Evolutionary conservation across 495 filamentous ascomycete species (phyloP).

Genomic region (Penicilliopsis zonata): DNA sequence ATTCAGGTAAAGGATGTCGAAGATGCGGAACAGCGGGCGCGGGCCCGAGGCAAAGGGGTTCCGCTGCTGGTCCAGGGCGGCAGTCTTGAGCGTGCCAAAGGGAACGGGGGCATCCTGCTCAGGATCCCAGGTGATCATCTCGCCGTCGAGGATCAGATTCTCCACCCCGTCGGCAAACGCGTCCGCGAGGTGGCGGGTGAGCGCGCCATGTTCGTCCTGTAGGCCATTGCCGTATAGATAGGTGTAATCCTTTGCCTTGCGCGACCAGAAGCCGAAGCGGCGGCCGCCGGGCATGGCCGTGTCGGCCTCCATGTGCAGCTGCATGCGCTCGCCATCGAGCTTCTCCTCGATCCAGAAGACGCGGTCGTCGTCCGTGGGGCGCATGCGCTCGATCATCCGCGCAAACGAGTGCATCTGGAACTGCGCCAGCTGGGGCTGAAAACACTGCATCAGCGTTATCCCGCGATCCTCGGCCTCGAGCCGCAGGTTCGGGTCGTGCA

Average conservation of each 20-base stretch:
- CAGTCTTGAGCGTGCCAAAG: constrained; percentile 90
- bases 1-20: constrained; percentile 87
- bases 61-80: constrained; percentile 67
- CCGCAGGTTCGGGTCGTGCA: constrained; percentile 63
- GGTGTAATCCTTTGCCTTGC: constrained; percentile 94
- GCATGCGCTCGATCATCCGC: constrained; percentile 67
- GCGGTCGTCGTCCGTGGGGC: constrained; percentile 52
- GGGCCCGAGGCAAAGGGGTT: constrained; percentile 63
- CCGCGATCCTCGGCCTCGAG: constrained; percentile 65
- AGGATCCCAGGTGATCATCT: constrained; percentile 99
- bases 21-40: constrained; percentile 74
- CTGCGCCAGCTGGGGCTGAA: constrained; percentile 91
- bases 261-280: constrained; percentile 81
- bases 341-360: constrained; percentile 98
- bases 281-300: constrained; percentile 52
- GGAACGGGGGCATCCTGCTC: constrained; percentile 70
- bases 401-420: constrained; percentile 85
- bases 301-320: constrained; percentile 83
- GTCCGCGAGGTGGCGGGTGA: constrained; percentile 67
- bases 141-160: constrained; percentile 86
- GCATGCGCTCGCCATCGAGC: constrained; percentile 92
- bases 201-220: constrained; percentile 59
- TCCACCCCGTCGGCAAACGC: constrained; percentile 70
- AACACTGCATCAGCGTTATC: constrained; percentile 83
- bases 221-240: constrained; percentile 81